These are phyloP conservation scores for Galeopsis tetrahit DNA, from an alignment of 257 asterid species.

Conservation along the genomic window DNA sequence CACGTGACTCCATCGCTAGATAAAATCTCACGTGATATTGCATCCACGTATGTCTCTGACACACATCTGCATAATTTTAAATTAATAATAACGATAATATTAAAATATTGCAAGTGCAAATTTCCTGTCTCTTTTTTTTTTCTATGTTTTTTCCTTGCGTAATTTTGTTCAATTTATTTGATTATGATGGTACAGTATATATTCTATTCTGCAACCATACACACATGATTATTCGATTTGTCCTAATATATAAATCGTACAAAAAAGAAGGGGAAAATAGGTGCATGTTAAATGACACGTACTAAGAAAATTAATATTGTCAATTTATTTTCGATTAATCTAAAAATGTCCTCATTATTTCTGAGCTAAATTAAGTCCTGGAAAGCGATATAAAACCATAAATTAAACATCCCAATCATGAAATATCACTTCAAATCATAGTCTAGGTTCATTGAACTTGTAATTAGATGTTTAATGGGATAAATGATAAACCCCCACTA, in stretches of 20 bases:
- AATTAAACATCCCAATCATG: background rate
- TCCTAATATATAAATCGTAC: too few species aligned
- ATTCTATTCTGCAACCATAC: background rate
- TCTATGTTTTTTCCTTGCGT: background rate
- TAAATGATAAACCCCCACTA: background rate
- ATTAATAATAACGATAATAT: background rate
- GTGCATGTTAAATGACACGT: background rate
- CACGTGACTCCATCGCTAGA: conserved; percentile 20
- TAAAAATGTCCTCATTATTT: background rate
- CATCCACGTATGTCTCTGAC: conserved; percentile 28
- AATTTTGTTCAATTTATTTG: background rate
- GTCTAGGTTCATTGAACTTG: conserved; percentile 26
- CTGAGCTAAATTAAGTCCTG: background rate
- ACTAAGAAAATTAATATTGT: background rate
- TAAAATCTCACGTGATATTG: conserved; percentile 34
- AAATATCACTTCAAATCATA: background rate
- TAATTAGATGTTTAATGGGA: conserved; percentile 6
- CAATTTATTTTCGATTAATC: background rate
- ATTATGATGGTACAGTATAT: too few species aligned
- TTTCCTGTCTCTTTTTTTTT: background rate
- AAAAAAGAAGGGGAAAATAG: background rate
- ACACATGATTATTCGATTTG: too few species aligned
- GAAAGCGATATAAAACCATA: background rate
- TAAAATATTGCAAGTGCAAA: background rate
- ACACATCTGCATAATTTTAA: background rate